Evolutionary conservation across 148 eudicot genomes (phyloP), one percentile per base, ranked within the genome.

Genomic region (Chenopodium quinoa): DNA sequence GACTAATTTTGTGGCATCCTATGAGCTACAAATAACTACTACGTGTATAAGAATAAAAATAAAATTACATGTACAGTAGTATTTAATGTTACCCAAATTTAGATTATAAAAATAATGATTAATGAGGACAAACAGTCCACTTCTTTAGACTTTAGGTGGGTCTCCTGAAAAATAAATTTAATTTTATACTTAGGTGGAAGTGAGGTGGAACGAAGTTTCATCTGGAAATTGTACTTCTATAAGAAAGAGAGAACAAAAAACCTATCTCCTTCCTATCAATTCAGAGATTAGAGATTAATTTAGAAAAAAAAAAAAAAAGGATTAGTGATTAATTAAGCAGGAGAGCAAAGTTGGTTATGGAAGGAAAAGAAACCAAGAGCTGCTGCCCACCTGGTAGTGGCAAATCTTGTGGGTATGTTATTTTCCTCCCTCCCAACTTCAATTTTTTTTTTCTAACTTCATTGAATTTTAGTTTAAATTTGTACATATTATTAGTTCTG

Each of bases 381-480:
- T 86, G 86, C 46, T 86, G 88, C 32, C 69, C 82, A n/a, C 14
- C 84, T 4, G 77, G 75, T 75, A 68, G 31, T 4, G 77, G 75
- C 63, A 68, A 44, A 50, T 81, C 88, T 75, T 86, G 88, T 76
- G 82, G 82, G 88, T 86, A 83, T 65, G 82, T 83, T 5, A n/a
- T 14, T 4, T 50, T 56, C 1, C 27, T 4, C 8, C 60, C n/a
- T 50, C 10, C 10, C 9, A 10, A 4, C 7, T 17, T 56, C 68
- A 62, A 54, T 6, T 37, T 37, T 37, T 37, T 37, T 37, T 37
- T 37, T 5, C 7, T 37, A 5, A 5, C 44, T 37, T 37, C 44
- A 37, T 37, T 37, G 7, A 37, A 37, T 37, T 37, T 34, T 34
- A 34, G 37, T 34, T 34, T 34, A 34, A 34, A 34, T 34, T 34